Evolutionary conservation across 208 protist species (phyloP).

Genomic region (Wallacemonas sp.): DNA sequence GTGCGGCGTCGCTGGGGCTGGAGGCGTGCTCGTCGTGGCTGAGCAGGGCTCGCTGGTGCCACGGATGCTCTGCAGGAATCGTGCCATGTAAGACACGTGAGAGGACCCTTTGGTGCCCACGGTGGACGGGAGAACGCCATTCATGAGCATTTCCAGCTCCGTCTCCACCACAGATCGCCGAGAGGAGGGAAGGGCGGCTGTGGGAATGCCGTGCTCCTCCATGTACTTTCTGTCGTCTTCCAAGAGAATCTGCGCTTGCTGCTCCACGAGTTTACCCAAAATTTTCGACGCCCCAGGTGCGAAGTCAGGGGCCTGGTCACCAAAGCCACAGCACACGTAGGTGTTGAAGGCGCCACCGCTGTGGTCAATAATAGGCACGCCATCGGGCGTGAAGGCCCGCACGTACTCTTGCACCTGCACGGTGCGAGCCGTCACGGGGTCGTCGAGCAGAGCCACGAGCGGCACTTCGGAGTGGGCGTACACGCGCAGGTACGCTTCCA

Average conservation of each 20-base stretch:
- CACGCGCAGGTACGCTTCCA: slow-evolving; percentile 63
- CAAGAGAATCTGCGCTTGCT: slow-evolving; percentile 51
- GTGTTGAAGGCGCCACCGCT: slow-evolving; percentile 77
- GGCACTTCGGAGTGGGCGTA: slow-evolving; percentile 47
- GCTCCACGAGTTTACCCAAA: slow-evolving; percentile 71
- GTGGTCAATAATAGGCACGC: slow-evolving; percentile 71
- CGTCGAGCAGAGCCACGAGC: slow-evolving; percentile 7
- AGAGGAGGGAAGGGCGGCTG: slow-evolving; percentile 36
- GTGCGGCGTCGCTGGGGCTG: no score
- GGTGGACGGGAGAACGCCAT: slow-evolving; percentile 34
- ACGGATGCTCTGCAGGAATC: neutral
- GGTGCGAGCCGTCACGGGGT: neutral
- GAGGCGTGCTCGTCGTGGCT: no score
- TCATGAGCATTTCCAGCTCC: slow-evolving; percentile 65
- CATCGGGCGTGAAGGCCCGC: slow-evolving; percentile 79
- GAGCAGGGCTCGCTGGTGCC: no score
- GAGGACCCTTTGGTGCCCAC: neutral
- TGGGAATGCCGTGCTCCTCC: slow-evolving; percentile 18
- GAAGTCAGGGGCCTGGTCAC: slow-evolving; percentile 79
- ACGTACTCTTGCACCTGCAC: slow-evolving; percentile 46
- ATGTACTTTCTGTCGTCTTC: slow-evolving; percentile 43
- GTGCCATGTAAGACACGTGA: neutral
- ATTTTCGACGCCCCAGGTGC: slow-evolving; percentile 74
- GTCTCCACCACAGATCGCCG: slow-evolving; percentile 32
- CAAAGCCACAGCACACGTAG: slow-evolving; percentile 86